Percentiles rank a stretch among this genome's conserved stretches.
These are phyloP conservation scores for Ustilago esculenta DNA, from an alignment of 1,284 basidiomycete genomes.

Conservation along the genomic window DNA sequence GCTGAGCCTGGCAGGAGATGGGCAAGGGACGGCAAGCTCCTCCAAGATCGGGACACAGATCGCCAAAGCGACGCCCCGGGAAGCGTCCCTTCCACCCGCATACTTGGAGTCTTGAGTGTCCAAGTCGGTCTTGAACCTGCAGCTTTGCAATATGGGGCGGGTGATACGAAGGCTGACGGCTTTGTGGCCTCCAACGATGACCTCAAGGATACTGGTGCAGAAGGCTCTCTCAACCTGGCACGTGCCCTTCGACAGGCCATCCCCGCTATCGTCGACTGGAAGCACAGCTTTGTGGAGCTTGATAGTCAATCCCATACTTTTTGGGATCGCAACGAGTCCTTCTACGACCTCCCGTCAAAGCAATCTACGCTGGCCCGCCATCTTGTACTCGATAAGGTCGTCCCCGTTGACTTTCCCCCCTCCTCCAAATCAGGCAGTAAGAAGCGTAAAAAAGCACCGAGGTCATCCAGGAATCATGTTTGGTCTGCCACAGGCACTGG, in stretches of 20 bases:
- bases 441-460: constrained; percentile 28
- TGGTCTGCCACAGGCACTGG: too few relatives aligned
- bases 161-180: constrained; percentile 28
- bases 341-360: constrained; percentile 35
- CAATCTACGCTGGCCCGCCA: constrained; percentile 32
- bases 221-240: constrained; percentile 24
- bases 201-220: constrained; percentile 23
- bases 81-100: constrained; percentile 18
- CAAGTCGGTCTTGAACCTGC: constrained; percentile 42
- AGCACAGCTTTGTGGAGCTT: constrained; percentile 32
- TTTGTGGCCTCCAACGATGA: constrained; percentile 31
- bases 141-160: constrained; percentile 35
- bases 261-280: constrained; percentile 38
- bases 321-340: constrained; percentile 45
- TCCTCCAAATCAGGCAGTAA: constrained; percentile 13
- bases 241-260: constrained; percentile 24
- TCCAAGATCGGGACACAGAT: not conserved
- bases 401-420: constrained; percentile 23
- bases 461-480: too few relatives aligned
- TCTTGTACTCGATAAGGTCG: constrained; percentile 26
- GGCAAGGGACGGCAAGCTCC: not conserved
- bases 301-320: constrained; percentile 19
- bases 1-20: not conserved
- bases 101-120: constrained; percentile 28
- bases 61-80: not conserved